Evolutionary conservation across 139 green algal species (phyloP), one percentile per base, ranked within the genome.

Genomic region (Closterium sp.): DNA sequence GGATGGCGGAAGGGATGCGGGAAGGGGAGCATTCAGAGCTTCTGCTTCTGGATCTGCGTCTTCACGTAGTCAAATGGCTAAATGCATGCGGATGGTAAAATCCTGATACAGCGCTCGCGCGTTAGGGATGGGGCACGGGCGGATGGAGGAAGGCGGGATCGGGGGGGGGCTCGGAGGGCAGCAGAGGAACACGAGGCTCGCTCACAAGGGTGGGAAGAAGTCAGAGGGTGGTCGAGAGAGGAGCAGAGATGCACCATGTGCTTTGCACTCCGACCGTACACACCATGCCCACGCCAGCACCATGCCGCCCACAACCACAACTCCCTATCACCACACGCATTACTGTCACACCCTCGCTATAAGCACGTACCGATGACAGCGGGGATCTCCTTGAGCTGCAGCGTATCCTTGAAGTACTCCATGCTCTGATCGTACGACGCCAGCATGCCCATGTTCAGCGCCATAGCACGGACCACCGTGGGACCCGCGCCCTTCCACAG

Each of bases 371-470:
- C 92, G 27, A 94, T 84, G 22, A 94, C 92, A 28, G 92, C 93
- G 29, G 89, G 87, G 31, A 93, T 93, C 32, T 89, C 91, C 9
- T 38, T 87, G 7, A 94, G 91, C 38, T 93, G 93, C 28, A 92
- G 90, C 9, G 85, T 89, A 28, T 90, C 94, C 27, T 89, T 89
- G 31, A 99, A 94, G 93, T 97, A 97, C 96, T 99, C 98, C 96
- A 99, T 98, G 85, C 97, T 96, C 97, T 99, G 97, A 93, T 99
- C 98, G 95, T 99, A 99, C 88, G 97, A 98, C 21, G 98, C 98
- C 85, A 99, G 96, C 98, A 99, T 99, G 92, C 98, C 98, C 98
- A 99, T 99, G 97, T 99, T 99, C 85, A 99, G 97, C 4, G 98
- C 96, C 97, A 99, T 99, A 91, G 98, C 98, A 32, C 98, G 96